Base-by-base conservation (phyloP, 2,329 filamentous ascomycete genomes). In the Aspergillus fumigatiaffinis region DNA sequence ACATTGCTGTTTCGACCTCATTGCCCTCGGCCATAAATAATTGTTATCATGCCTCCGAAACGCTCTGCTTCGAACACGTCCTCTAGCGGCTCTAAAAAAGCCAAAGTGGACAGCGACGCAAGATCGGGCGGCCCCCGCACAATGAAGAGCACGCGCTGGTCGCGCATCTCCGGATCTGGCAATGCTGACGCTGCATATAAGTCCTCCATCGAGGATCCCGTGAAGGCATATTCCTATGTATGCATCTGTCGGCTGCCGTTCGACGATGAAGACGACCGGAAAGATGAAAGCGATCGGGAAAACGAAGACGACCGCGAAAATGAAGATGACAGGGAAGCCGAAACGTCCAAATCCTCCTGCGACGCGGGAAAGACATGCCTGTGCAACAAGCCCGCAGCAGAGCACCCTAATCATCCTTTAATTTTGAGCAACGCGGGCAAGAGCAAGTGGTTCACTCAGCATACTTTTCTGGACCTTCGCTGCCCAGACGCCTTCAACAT, bases 401-500 rank as follows among this genome's bases (percentile, higher is more conserved):
- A 56, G 14, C 53, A 59, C 23, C 54, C 59, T 2, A 54, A 56
- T 4, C 54, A 60, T 54, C 56, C 50, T 1, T 62, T 42, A n/a
- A 26, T 28, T 17, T 32, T 60, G 26, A 52, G 32, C 10, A 20
- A n/a, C 4, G 54, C 60, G 2, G 57, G 52, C 20, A 4, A 28
- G 21, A 26, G 48, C 14, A 62, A 56, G 28, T 32, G 49, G 20
- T 8, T 23, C 5, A 52, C 51, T 21, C 41, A 42, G 29, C 47
- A 26, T 10, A 26, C 73, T 59, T 57, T 56, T 68, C 12, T 71
- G 66, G 52, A 63, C 70, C 26, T 76, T 69, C 63, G 29, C 51
- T 72, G 10, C 17, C 76, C 73, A 1, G 77, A 80, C 50, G 58
- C 58, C 41, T 80, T 80, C 46, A 20, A 20, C 6, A 76, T 81